Percentiles rank a stretch among this genome's conserved stretches.
These are phyloP conservation scores for Colletotrichum sp. DNA, from an alignment of 2,329 filamentous ascomycete species.

Conservation along the genomic window DNA sequence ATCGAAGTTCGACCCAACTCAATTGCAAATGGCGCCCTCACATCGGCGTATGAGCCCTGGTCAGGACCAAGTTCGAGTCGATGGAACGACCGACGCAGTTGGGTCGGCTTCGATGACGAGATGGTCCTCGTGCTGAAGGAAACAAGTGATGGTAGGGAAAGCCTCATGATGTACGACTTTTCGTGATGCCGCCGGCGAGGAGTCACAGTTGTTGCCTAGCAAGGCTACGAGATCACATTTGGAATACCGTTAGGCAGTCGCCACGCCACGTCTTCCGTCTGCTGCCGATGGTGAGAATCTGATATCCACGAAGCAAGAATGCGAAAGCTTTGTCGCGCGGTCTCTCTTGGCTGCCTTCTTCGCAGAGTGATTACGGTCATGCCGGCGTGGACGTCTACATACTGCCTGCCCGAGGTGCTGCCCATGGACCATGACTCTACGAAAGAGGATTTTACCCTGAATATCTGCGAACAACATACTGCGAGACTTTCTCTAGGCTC, in stretches of 20 bases:
- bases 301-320: too few species aligned
- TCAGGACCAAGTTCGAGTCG: constrained; percentile 18
- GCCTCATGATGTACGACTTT: constrained; percentile 87
- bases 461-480: neutral
- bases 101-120: constrained; percentile 90
- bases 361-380: neutral
- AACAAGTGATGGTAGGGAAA: constrained; percentile 69
- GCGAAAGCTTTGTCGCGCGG: neutral
- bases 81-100: constrained; percentile 59
- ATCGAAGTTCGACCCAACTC: constrained; percentile 54
- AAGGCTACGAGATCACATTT: neutral
- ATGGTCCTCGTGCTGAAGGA: constrained; percentile 88
- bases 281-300: neutral
- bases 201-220: neutral
- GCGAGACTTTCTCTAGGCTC: neutral
- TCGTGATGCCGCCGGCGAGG: constrained; percentile 48
- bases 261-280: neutral
- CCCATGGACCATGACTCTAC: neutral
- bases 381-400: neutral
- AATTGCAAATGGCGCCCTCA: neutral
- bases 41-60: neutral
- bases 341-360: neutral
- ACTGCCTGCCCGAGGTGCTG: neutral
- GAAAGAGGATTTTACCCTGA: neutral
- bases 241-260: neutral